Conservation (phyloP, 2,329 filamentous ascomycete genomes). For the Paramyrothecium roridum region DNA sequence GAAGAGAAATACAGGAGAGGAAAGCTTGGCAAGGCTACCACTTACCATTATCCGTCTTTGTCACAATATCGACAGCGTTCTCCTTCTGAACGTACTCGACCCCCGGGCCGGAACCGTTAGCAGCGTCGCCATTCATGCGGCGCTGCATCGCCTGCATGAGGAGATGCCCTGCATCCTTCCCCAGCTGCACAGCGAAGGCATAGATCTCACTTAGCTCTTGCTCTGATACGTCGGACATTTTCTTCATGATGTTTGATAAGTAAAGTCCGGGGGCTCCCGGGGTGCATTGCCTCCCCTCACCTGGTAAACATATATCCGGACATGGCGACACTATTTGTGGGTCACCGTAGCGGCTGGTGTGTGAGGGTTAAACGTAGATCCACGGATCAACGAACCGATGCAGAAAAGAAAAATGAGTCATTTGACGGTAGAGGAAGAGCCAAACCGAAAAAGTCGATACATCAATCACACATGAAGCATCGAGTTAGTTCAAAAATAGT, state of each 20-base stretch:
- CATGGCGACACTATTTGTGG: no score
- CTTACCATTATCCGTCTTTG: conserved; percentile 69
- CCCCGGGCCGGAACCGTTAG: conserved; percentile 7
- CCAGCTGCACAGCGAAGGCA: conserved; percentile 66
- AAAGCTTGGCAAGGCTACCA: not conserved
- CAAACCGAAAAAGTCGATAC: no score
- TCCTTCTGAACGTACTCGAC: conserved; percentile 57
- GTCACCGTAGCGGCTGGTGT: no score
- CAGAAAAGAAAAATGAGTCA: no score
- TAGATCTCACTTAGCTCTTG: conserved; percentile 63
- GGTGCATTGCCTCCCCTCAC: not conserved
- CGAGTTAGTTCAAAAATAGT: no score
- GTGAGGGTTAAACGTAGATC: no score
- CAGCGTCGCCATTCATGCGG: conserved; percentile 18
- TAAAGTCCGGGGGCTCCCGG: not conserved
- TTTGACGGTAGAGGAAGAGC: no score
- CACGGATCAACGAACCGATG: no score
- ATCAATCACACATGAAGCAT: no score
- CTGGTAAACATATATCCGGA: not conserved
- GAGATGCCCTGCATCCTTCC: conserved; percentile 65
- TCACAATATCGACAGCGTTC: conserved; percentile 74
- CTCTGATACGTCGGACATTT: conserved; percentile 24
- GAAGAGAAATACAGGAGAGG: conserved; percentile 1
- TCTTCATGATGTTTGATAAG: conserved; percentile 2
- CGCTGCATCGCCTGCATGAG: conserved; percentile 56